Conservation (phyloP, 2,329 filamentous ascomycete genomes). For the Colletotrichum scovillei region DNA sequence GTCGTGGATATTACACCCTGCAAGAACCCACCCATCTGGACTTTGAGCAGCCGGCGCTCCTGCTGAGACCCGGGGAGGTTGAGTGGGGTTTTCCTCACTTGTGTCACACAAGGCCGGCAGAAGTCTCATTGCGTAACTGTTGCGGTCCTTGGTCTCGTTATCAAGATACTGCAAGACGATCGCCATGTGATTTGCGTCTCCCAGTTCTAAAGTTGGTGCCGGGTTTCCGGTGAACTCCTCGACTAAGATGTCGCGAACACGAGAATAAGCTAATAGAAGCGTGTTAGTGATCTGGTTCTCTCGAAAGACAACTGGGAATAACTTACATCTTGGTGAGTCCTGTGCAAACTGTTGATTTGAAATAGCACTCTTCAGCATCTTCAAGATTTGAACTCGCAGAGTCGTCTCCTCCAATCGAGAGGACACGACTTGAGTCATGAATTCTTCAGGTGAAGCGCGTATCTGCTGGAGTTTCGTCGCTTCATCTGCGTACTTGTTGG, state of each 20-base stretch:
- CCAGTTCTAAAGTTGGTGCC: neutral
- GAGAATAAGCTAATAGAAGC: too few species aligned
- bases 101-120: neutral
- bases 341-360: too few species aligned
- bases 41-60: neutral
- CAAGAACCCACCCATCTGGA: neutral
- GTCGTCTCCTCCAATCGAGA: too few species aligned
- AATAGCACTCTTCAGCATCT: too few species aligned
- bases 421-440: too few species aligned
- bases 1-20: neutral
- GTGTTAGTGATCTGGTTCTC: too few species aligned
- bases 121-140: neutral
- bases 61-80: neutral
- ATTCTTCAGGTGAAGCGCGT: too few species aligned
- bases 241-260: neutral
- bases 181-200: neutral
- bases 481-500: too few species aligned
- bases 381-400: too few species aligned
- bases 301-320: too few species aligned
- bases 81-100: neutral
- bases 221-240: neutral
- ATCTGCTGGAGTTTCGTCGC: too few species aligned
- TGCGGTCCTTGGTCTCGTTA: neutral
- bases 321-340: too few species aligned
- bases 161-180: neutral